These are phyloP conservation scores for Leishmania major DNA, from an alignment of 208 protist genomes.

Conservation along the genomic window DNA sequence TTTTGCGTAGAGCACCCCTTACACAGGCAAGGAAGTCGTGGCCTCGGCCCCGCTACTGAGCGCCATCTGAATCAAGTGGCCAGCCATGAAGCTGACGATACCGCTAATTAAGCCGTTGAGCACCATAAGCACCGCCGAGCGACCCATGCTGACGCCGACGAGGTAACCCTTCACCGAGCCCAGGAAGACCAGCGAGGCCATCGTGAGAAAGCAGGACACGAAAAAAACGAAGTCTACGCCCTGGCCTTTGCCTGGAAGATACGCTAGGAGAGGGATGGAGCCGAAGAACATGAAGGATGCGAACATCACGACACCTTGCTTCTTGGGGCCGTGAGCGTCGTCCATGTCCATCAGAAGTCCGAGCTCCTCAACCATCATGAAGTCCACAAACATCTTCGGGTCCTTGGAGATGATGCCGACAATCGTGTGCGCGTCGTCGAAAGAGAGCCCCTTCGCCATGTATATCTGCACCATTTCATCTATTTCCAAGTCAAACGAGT, in stretches of 20 bases:
- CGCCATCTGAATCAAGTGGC: constrained; percentile 63
- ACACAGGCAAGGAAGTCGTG: neutral
- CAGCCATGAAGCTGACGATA: constrained; percentile 76
- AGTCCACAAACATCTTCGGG: constrained; percentile 93
- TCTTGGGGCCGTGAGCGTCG: constrained; percentile 75
- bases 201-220: constrained; percentile 79
- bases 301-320: constrained; percentile 94
- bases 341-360: constrained; percentile 84
- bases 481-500: constrained; percentile 92
- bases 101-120: constrained; percentile 89
- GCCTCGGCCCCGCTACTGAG: constrained; percentile 41
- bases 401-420: constrained; percentile 95
- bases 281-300: constrained; percentile 94
- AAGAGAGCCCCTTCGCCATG: constrained; percentile 88
- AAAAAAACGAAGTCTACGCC: constrained; percentile 79
- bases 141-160: constrained; percentile 63
- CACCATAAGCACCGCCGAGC: constrained; percentile 80
- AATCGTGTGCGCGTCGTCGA: constrained; percentile 90
- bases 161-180: constrained; percentile 89
- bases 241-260: constrained; percentile 70
- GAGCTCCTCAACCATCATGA: constrained; percentile 96
- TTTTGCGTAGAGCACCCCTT: neutral
- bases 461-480: constrained; percentile 96
- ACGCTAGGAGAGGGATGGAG: constrained; percentile 87
- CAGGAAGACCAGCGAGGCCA: constrained; percentile 75